Percentiles rank a stretch among this genome's conserved stretches.
Evolutionary conservation across 2,329 filamentous ascomycete genomes (phyloP).

Genomic region (Albifimbria verrucaria): DNA sequence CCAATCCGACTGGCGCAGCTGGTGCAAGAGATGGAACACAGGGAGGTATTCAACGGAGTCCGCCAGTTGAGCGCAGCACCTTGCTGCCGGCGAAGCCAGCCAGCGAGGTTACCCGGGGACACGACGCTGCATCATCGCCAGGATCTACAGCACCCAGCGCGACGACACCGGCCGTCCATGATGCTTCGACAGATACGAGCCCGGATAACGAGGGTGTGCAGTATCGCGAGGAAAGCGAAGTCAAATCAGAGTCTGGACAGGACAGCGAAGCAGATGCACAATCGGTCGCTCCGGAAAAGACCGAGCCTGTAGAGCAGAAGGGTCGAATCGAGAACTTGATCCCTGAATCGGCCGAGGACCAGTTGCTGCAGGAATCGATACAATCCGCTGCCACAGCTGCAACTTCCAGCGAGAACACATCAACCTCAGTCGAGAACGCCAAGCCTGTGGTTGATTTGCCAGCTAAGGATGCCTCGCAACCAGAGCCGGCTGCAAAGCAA

Average conservation of each 20-base stretch:
- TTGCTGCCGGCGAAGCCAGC: slow-evolving; percentile 29
- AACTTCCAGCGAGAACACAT: slow-evolving; percentile 8
- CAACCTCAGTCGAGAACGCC: slow-evolving; percentile 7
- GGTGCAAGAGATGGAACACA: slow-evolving; percentile 3
- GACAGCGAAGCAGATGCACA: slow-evolving; percentile 4
- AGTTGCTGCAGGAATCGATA: slow-evolving; percentile 41
- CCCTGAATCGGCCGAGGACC: slow-evolving; percentile 37
- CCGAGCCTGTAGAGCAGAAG: slow-evolving; percentile 15
- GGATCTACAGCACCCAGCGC: slow-evolving; percentile 70
- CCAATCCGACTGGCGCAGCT: slow-evolving; percentile 5
- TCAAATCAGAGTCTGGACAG: slow-evolving; percentile 32
- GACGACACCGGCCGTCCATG: slow-evolving; percentile 66
- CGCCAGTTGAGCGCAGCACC: neutral
- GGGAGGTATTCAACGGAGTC: neutral
- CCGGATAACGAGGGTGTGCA: slow-evolving; percentile 65
- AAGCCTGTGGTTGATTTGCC: neutral
- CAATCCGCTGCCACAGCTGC: slow-evolving; percentile 21
- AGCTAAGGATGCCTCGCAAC: slow-evolving; percentile 3
- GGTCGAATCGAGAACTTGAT: slow-evolving; percentile 16
- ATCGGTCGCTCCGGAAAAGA: slow-evolving; percentile 5
- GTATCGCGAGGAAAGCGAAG: slow-evolving; percentile 46
- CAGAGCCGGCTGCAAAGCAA: slow-evolving; percentile 4
- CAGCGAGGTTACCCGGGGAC: slow-evolving; percentile 30
- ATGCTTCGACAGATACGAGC: slow-evolving; percentile 70
- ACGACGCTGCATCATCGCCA: slow-evolving; percentile 51